Evolutionary conservation across 75 land plant species (phyloP), one percentile per base, ranked within the genome.

Genomic region (Adiantum capillusveneris): DNA sequence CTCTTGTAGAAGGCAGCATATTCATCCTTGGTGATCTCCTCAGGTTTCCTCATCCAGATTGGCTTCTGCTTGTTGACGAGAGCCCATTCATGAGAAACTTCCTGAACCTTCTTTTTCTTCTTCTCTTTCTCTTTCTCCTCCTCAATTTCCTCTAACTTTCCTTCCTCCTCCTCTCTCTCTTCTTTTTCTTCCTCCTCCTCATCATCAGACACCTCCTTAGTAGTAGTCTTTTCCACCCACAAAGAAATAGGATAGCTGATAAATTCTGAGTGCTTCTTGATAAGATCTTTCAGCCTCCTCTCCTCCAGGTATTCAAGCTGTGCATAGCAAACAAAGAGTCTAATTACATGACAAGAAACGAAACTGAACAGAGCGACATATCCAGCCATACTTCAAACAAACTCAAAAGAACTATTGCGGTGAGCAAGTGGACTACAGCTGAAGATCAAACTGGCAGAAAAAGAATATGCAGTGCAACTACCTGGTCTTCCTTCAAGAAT

Each of bases 41-140:
- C 91, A 0, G 89, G 85, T 53, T 81, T 84, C 31, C 88, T 71
- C 91, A 84, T 74, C 91, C 91, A 87, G 45, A 87, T 81, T 9
- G 89, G 85, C 67, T 84, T 84, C 59, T 84, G 89, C 73, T 87
- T 87, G 79, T 87, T 87, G 37, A 84, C 68, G 42, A 74, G 46
- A 5, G 48, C 49, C 90, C 90, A 86, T 43, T 83, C 88, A 34
- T 84, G 88, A 0, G 87, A 70, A 0, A 83, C 89, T 51, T 86
- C 89, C 75, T 85, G 75, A 0, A 79, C 79, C 63, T 72, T 79
- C 78, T 73, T 80, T 55, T 75, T 77, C 53, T 78, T 75, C 70
- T 79, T 79, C 41, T 81, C 43, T 46, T 69, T 45, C 60, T 69
- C 29, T 21, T 74, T 76, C 6, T 74, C 77, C 12, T 74, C 77